These are phyloP conservation scores for Endotrypanum monterogeii DNA, from an alignment of 208 protist species.

Conservation along the genomic window DNA sequence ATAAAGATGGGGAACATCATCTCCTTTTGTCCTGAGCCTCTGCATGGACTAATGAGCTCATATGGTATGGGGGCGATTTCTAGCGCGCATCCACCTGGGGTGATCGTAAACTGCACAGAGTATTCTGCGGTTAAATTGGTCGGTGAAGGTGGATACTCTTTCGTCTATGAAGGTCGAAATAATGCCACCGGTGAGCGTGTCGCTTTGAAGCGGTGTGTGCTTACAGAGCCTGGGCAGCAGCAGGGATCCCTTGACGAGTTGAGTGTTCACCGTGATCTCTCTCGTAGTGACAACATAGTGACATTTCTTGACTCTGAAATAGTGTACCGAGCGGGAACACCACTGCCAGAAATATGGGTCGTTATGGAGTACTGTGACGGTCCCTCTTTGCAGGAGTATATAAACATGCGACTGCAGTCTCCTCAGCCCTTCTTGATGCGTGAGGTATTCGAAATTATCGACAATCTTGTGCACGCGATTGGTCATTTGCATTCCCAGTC, in stretches of 20 bases:
- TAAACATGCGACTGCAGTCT: constrained; percentile 55
- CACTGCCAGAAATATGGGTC: constrained; percentile 72
- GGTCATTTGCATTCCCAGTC: constrained; percentile 70
- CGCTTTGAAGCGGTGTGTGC: constrained; percentile 48
- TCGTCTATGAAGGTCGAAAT: constrained; percentile 59
- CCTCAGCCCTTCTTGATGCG: constrained; percentile 42
- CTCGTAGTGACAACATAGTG: constrained; percentile 38
- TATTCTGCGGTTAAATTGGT: constrained; percentile 51
- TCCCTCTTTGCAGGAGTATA: constrained; percentile 65
- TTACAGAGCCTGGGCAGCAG: constrained; percentile 34
- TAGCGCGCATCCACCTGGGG: constrained; percentile 24
- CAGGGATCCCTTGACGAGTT: constrained; percentile 30
- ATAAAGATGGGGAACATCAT: constrained; percentile 34
- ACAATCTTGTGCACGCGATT: constrained; percentile 55
- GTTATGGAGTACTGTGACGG: constrained; percentile 72
- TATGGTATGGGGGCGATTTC: constrained; percentile 4
- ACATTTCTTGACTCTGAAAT: constrained; percentile 40
- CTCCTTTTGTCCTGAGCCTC: constrained; percentile 28
- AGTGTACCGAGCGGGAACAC: constrained; percentile 19
- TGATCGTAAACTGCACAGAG: constrained; percentile 49
- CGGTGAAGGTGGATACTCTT: constrained; percentile 59
- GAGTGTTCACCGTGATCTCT: constrained; percentile 36
- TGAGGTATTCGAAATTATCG: constrained; percentile 66
- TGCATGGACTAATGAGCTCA: constrained; percentile 26
- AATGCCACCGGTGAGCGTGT: constrained; percentile 37